phyloP scores from a whole-genome alignment of 2,329 filamentous ascomycete species.

The Penicillium sclerotigenum region DNA sequence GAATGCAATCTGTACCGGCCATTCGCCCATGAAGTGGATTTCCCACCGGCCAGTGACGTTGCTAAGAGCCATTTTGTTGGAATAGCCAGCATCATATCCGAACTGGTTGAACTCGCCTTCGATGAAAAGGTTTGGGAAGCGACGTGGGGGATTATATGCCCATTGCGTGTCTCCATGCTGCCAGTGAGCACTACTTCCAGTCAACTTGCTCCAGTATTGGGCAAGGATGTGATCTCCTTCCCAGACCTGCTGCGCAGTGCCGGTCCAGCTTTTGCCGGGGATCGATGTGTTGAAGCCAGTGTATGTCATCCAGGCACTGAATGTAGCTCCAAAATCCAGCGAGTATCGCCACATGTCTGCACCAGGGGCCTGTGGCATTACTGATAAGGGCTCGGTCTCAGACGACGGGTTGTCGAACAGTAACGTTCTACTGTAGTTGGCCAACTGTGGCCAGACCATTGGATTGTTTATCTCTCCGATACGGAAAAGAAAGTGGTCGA shows the following conservation, averaged over 20 bases:
- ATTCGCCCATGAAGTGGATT: constrained; percentile 61
- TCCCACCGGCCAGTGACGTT: constrained; percentile 51
- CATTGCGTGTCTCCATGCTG: constrained; percentile 55
- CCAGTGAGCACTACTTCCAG: constrained; percentile 58
- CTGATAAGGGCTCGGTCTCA: constrained; percentile 47
- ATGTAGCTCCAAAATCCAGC: constrained; percentile 58
- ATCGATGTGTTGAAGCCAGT: constrained; percentile 50
- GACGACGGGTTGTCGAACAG: constrained; percentile 41
- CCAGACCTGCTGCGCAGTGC: constrained; percentile 60
- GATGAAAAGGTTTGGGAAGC: constrained; percentile 61
- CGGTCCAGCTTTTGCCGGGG: constrained; percentile 52
- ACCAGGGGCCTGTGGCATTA: constrained; percentile 56
- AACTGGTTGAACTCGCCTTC: constrained; percentile 63
- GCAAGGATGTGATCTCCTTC: constrained; percentile 60
- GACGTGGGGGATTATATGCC: constrained; percentile 42
- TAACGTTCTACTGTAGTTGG: constrained; percentile 58
- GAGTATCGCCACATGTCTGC: constrained; percentile 63
- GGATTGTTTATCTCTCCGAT: constrained; percentile 58
- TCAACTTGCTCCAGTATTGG: constrained; percentile 60
- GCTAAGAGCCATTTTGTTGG: constrained; percentile 51
- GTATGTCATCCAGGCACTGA: constrained; percentile 59
- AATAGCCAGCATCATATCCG: constrained; percentile 61
- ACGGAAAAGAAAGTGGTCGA: constrained; percentile 62
- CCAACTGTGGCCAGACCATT: constrained; percentile 53
- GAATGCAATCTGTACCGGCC: constrained; percentile 60